Evolutionary conservation across 805 yeast species (phyloP).

Genomic region (Wickerhamia fluorescens): DNA sequence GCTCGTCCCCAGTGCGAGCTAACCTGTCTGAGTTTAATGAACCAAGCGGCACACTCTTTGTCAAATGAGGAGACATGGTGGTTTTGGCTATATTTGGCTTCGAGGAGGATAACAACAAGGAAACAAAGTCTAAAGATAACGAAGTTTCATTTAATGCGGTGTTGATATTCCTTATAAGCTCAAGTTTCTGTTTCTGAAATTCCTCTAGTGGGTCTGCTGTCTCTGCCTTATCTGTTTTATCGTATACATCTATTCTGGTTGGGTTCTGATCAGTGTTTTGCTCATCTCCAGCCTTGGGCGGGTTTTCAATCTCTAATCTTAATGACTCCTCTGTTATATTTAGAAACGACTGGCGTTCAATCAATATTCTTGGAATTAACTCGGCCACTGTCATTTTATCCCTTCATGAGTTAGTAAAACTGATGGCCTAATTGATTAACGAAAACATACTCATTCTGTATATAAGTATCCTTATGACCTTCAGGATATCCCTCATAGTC

Average conservation of each 20-base stretch:
- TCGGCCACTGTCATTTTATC: slow-evolving; percentile 43
- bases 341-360: slow-evolving; percentile 54
- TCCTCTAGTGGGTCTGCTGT: slow-evolving; percentile 23
- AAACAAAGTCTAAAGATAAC: slow-evolving; percentile 77
- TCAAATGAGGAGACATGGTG: slow-evolving; percentile 81
- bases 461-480: slow-evolving; percentile 28
- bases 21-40: slow-evolving; percentile 53
- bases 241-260: neutral
- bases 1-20: slow-evolving; percentile 11
- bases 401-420: slow-evolving; percentile 14
- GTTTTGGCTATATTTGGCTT: slow-evolving; percentile 82
- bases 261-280: slow-evolving; percentile 1
- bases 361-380: slow-evolving; percentile 51
- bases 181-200: slow-evolving; percentile 45
- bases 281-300: slow-evolving; percentile 4
- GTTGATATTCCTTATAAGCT: slow-evolving; percentile 45
- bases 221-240: slow-evolving; percentile 2
- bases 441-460: slow-evolving; percentile 32
- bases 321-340: slow-evolving; percentile 52
- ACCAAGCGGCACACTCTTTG: slow-evolving; percentile 68
- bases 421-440: neutral
- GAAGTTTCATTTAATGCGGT: slow-evolving; percentile 86
- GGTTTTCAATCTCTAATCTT: slow-evolving; percentile 35
- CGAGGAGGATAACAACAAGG: slow-evolving; percentile 69
- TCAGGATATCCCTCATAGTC: slow-evolving; percentile 25